These are phyloP conservation scores for Litchi chinensis DNA, from an alignment of 345 rosid genomes.

Conservation along the genomic window DNA sequence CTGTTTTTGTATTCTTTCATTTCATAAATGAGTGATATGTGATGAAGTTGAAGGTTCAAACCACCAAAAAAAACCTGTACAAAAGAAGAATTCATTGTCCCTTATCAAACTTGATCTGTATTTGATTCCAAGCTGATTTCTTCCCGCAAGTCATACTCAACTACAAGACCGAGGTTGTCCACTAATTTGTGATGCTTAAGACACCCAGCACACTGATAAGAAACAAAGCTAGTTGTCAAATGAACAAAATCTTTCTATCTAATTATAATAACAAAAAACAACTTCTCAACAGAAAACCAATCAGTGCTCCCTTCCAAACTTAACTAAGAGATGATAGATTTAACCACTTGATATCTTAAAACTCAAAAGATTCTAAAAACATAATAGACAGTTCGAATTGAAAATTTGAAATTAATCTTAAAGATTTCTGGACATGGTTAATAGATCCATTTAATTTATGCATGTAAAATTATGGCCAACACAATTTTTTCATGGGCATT, in stretches of 20 bases:
- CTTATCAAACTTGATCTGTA: constrained; percentile 47
- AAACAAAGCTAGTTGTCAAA: constrained; percentile 24
- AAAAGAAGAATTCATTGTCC: constrained; percentile 15
- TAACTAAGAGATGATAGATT: constrained; percentile 2
- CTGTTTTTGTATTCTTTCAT: constrained; percentile 28
- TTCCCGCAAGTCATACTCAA: constrained; percentile 76
- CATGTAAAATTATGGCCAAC: background rate
- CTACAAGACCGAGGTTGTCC: constrained; percentile 85
- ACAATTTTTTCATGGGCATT: background rate
- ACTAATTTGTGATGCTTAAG: constrained; percentile 80
- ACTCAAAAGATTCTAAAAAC: background rate
- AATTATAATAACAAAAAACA: constrained; percentile 4
- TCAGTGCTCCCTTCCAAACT: background rate
- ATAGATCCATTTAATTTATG: background rate
- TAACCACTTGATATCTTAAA: constrained; percentile 4
- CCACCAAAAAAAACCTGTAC: constrained; percentile 10
- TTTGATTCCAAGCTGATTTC: constrained; percentile 41
- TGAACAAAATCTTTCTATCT: constrained; percentile 9
- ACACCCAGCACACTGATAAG: constrained; percentile 88
- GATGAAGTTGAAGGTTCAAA: constrained; percentile 20
- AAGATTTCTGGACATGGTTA: background rate
- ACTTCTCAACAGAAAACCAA: constrained; percentile 9
- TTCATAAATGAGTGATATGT: constrained; percentile 20
- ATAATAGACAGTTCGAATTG: background rate
- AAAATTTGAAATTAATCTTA: constrained; percentile 1